Conservation (phyloP, 1,139 yeast species). For the Spathaspora sp. region DNA sequence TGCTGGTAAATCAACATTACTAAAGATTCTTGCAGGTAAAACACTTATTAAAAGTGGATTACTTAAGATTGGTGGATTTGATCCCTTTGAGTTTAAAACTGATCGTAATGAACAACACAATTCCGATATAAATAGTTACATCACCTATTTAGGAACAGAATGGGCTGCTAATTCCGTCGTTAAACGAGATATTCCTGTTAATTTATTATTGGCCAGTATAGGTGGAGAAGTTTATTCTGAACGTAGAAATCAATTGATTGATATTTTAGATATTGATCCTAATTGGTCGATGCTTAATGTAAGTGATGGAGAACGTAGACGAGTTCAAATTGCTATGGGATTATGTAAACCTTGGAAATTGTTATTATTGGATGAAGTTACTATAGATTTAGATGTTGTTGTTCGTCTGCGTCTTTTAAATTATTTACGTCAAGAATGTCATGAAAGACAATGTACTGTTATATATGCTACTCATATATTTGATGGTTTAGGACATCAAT, state of each 20-base stretch:
- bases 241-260: slow-evolving; percentile 72
- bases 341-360: slow-evolving; percentile 86
- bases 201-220: slow-evolving; percentile 71
- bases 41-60: slow-evolving; percentile 76
- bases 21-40: slow-evolving; percentile 86
- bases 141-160: slow-evolving; percentile 90
- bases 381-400: slow-evolving; percentile 91
- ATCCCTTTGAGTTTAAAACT: slow-evolving; percentile 78
- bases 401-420: slow-evolving; percentile 74
- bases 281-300: slow-evolving; percentile 90
- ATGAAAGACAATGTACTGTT: slow-evolving; percentile 62
- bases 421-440: slow-evolving; percentile 72
- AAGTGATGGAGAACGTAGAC: slow-evolving; percentile 91
- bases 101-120: slow-evolving; percentile 36
- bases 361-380: slow-evolving; percentile 85
- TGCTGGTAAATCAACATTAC: slow-evolving; percentile 91
- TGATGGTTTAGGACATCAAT: slow-evolving; percentile 77
- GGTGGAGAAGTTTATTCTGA: slow-evolving; percentile 78
- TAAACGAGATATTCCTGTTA: slow-evolving; percentile 85
- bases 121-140: slow-evolving; percentile 44
- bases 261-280: slow-evolving; percentile 79
- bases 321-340: slow-evolving; percentile 95
- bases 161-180: slow-evolving; percentile 95
- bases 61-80: slow-evolving; percentile 71
- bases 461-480: slow-evolving; percentile 96